phyloP scores from a whole-genome alignment of 2,329 filamentous ascomycete species.

The Fusarium piperis region DNA sequence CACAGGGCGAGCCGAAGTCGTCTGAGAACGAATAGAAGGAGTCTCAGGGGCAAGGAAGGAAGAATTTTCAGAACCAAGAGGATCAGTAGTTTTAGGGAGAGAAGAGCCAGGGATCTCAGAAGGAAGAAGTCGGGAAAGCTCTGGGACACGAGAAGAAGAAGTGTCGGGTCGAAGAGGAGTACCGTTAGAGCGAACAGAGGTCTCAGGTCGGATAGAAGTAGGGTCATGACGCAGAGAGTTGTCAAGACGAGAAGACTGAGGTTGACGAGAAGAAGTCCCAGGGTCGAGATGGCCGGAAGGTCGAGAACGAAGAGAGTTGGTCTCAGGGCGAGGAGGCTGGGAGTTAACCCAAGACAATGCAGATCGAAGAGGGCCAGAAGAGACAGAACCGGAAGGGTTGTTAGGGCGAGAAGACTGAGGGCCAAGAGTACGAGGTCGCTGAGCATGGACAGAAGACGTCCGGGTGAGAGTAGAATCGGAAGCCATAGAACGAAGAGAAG shows the following conservation, averaged over 20 bases:
- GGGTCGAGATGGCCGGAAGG: neutral
- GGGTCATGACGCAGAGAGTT: neutral
- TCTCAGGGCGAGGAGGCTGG: neutral
- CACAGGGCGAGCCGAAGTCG: too few species aligned
- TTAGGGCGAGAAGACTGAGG: neutral
- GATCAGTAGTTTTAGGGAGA: neutral
- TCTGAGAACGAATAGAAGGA: neutral
- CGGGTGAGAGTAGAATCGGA: neutral
- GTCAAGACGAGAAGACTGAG: neutral
- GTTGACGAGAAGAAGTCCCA: neutral
- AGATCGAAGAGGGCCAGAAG: neutral
- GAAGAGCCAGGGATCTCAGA: too few species aligned
- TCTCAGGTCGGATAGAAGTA: neutral
- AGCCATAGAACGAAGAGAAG: neutral
- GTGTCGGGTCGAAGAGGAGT: neutral
- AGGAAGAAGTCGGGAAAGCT: neutral
- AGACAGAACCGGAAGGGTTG: neutral
- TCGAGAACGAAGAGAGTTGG: neutral
- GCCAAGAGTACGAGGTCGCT: neutral
- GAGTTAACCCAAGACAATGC: neutral
- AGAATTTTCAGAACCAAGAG: neutral
- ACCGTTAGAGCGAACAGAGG: too few species aligned
- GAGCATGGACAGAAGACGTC: neutral
- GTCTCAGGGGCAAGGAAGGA: neutral
- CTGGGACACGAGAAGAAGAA: neutral